Base-by-base conservation (phyloP, 164 flowering plant genomes). In the Piper betle region DNA sequence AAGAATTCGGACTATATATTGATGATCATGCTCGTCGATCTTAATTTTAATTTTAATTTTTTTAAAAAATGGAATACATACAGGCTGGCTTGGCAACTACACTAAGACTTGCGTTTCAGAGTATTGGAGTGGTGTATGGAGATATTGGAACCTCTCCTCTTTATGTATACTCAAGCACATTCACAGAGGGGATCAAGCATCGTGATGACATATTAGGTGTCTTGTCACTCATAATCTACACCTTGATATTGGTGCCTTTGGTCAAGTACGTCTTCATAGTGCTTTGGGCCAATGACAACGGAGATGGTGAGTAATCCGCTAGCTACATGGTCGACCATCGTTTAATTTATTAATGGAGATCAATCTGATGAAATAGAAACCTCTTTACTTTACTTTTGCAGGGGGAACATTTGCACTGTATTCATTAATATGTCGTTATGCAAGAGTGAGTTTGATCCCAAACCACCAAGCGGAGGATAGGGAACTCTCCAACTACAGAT, bases 361-460 rank as follows among this genome's bases (percentile, higher is more conserved):
- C n/a, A n/a, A n/a, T n/a, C n/a, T n/a, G n/a, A n/a, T n/a, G n/a
- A n/a, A n/a, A n/a, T n/a, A n/a, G n/a, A n/a, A n/a, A n/a, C n/a
- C n/a, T n/a, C n/a, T n/a, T 41, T 4, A 41, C 9, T 41, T 41
- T 4, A 41, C 2, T 15, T 3, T 6, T 63, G 53, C 52, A 88
- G 96, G 96, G 33, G 96, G 96, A 53, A 84, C 92, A n/a, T 88
- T 88, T 74, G 93, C 96, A 2, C 75, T 88, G 0, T 88, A 88
- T 64, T 86, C 96, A 9, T 68, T 81, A 72, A 62, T 87, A 63
- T 82, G 87, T 60, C 78, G 95, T 1, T 69, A 82, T 58, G 88
- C 82, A 15, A 90, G 77, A 55, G 74, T 81, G 57, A 72, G 92
- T 55, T 59, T 89, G 20, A 74, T 84, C 13, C 91, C 94, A 46